Conservation (phyloP, 495 filamentous ascomycete species). For the Lophiotrema nucula region DNA sequence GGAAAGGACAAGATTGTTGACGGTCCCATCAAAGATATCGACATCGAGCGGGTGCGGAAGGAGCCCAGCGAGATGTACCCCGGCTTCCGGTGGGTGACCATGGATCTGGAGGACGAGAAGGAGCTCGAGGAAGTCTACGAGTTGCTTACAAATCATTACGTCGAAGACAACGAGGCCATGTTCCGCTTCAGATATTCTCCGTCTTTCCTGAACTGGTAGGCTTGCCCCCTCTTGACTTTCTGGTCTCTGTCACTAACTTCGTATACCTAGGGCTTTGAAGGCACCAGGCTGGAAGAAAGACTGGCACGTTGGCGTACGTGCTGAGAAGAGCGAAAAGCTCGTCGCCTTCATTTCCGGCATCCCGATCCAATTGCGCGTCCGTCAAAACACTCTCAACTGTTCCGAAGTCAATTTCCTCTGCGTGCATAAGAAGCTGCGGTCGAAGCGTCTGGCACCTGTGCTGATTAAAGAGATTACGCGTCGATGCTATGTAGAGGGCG, state of each 20-base stretch:
- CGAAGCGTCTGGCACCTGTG: conserved; percentile 85
- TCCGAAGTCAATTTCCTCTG: conserved; percentile 98
- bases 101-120: conserved; percentile 71
- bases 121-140: conserved; percentile 84
- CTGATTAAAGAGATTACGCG: conserved; percentile 97
- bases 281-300: conserved; percentile 92
- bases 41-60: conserved; percentile 70
- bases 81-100: conserved; percentile 89
- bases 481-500: conserved; percentile 73
- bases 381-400: conserved; percentile 67
- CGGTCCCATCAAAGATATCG: conserved; percentile 67
- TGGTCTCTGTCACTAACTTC: conserved; percentile 26
- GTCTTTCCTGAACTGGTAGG: conserved; percentile 84
- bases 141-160: conserved; percentile 85
- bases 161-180: conserved; percentile 94
- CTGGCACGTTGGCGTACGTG: conserved; percentile 93
- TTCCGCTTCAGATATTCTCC: conserved; percentile 94
- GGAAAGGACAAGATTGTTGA: conserved; percentile 47
- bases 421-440: conserved; percentile 94
- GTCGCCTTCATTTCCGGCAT: conserved; percentile 95
- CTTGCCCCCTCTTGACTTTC: neutral
- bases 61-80: conserved; percentile 64
- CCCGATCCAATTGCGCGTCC: conserved; percentile 76
- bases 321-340: conserved; percentile 70
- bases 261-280: conserved; percentile 74